Evolutionary conservation across 306 rosid genomes (phyloP).

Genomic region (Ormosia emarginata): DNA sequence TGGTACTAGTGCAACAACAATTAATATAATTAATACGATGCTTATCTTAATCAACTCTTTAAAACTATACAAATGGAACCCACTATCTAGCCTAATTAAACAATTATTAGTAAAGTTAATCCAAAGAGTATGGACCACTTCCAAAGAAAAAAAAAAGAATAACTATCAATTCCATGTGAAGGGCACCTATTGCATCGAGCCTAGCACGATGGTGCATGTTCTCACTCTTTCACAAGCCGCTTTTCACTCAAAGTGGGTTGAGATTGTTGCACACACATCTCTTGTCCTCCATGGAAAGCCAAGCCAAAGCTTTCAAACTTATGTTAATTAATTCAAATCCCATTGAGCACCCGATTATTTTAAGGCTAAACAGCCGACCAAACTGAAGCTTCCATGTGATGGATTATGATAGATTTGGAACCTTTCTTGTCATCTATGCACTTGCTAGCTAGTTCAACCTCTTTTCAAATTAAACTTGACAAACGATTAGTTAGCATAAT

Average conservation of each 20-base stretch:
- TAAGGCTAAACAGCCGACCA: constrained; percentile 64
- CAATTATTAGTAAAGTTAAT: constrained; percentile 46
- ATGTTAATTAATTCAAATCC: constrained; percentile 37
- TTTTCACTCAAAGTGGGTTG: constrained; percentile 68
- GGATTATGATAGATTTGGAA: constrained; percentile 73
- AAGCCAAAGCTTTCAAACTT: constrained; percentile 41
- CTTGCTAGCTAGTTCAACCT: constrained; percentile 26
- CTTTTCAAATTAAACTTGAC: constrained; percentile 10
- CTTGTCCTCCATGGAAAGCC: constrained; percentile 69
- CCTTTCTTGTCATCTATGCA: constrained; percentile 57
- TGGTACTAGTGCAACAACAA: constrained; percentile 31
- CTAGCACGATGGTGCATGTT: constrained; percentile 78
- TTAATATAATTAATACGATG: constrained; percentile 25
- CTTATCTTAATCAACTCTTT: constrained; percentile 52
- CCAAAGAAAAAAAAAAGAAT: too few species aligned
- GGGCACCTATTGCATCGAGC: constrained; percentile 67
- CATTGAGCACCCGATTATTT: constrained; percentile 49
- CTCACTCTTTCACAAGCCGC: constrained; percentile 56
- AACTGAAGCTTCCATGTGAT: constrained; percentile 68
- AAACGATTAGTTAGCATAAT: constrained; percentile 25
- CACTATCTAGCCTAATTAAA: constrained; percentile 47
- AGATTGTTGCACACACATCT: constrained; percentile 61
- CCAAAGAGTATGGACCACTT: constrained; percentile 61
- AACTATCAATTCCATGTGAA: constrained; percentile 63
- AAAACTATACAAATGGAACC: constrained; percentile 47